phyloP scores from a whole-genome alignment of 495 filamentous ascomycete species.

The Parathielavia appendiculata region DNA sequence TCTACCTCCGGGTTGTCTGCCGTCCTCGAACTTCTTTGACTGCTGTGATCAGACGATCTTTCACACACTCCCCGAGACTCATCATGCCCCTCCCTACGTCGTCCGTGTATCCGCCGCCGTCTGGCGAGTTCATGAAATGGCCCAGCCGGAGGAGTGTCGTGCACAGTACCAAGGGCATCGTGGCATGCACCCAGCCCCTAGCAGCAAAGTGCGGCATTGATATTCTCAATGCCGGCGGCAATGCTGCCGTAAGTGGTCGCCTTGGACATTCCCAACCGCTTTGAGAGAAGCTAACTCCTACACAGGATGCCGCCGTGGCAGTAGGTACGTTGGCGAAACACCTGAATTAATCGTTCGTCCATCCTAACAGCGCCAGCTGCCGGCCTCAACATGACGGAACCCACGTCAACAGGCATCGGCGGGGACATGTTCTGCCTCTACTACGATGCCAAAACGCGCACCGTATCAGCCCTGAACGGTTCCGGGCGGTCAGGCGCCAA shows the following conservation, averaged over 20 bases:
- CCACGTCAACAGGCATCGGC: conserved; percentile 90
- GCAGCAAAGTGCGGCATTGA: conserved; percentile 83
- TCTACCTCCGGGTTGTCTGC: not conserved
- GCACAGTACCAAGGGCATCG: conserved; percentile 88
- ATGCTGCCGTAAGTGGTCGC: conserved; percentile 69
- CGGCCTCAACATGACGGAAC: conserved; percentile 88
- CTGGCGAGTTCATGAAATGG: conserved; percentile 61
- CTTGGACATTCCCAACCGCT: conserved; percentile 13
- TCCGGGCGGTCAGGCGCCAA: conserved; percentile 75
- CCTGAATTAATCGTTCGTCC: not conserved
- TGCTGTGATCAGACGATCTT: not conserved
- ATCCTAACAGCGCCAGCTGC: conserved; percentile 50
- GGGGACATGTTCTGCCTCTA: conserved; percentile 98
- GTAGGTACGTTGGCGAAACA: conserved; percentile 27
- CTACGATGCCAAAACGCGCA: conserved; percentile 77
- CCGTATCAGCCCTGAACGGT: conserved; percentile 81
- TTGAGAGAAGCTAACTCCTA: conserved; percentile 6
- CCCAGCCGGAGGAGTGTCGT: conserved; percentile 85
- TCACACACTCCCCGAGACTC: not conserved
- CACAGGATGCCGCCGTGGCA: conserved; percentile 87
- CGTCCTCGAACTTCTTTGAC: not conserved
- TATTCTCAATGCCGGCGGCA: conserved; percentile 80
- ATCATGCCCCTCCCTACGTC: conserved; percentile 41
- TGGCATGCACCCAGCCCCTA: conserved; percentile 85
- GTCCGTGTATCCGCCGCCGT: conserved; percentile 55